Evolutionary conservation across 345 rosid genomes (phyloP), one percentile per base, ranked within the genome.

Genomic region (Brassica nigra): DNA sequence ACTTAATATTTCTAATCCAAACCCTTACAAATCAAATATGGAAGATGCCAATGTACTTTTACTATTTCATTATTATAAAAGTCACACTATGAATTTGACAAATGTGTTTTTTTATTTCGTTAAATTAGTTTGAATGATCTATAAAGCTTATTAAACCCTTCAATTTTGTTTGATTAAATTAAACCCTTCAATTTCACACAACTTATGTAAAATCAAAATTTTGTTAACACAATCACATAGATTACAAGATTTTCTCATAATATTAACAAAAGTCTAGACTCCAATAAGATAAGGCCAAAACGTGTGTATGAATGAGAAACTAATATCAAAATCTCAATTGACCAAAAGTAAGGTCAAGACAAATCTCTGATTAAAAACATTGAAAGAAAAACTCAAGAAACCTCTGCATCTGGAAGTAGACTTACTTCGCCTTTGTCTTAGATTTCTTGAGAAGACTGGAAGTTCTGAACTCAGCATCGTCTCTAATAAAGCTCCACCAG

Each of bases 401-500:
- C 70, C 78, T 78, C 37, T 72, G 68, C 33, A 49, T 62, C 54
- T 62, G 81, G 49, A 16, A 36, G 34, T 66, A 62, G 64, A 61
- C 58, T 79, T 36, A 81, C 58, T 76, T 76, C 1, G 81, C 77
- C 73, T 81, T 81, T 8, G 76, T 29, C 75, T 85, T 82, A 71
- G 87, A 74, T 84, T 87, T 83, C 84, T 81, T 78, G 76, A 87
- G 84, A 44, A 83, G 77, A 72, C 20, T 61, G 39, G 84, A 61
- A 14, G 93, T 86, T 66, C 83, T 81, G 62, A 89, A 80, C 78
- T 75, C 88, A 0, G 90, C 87, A 14, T 91, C 96, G 20, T 89
- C 96, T 69, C 85, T 80, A 68, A 87, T 84, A 83, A 91, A 91
- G 80, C 93, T 88, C 96, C 96, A 91, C 91, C 91, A 91, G 42